Conservation (phyloP, 345 rosid genomes). For the Balakata baccata region DNA sequence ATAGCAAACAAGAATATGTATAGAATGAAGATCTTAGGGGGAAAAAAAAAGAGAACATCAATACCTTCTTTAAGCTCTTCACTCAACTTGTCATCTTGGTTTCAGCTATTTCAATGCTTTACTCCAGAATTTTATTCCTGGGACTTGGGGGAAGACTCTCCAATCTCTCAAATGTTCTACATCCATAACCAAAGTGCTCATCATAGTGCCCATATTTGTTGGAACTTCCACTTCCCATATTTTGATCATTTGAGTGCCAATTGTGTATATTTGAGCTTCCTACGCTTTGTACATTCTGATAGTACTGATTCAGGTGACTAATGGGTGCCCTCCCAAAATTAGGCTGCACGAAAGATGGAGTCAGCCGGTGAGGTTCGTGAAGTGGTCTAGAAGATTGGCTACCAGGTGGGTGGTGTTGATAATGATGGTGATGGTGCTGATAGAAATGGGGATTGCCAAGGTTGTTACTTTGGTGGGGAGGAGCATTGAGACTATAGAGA, state of each 20-base stretch:
- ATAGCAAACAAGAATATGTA: neutral
- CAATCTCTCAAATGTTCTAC: constrained; percentile 35
- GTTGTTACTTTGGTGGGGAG: constrained; percentile 19
- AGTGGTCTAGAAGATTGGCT: constrained; percentile 33
- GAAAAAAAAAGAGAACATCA: too few species aligned
- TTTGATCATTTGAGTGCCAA: constrained; percentile 23
- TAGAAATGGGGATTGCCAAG: constrained; percentile 20
- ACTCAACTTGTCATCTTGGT: neutral
- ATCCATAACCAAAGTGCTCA: neutral
- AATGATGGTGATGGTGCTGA: constrained; percentile 33
- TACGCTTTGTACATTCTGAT: neutral
- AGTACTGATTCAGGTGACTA: constrained; percentile 11
- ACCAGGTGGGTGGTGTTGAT: constrained; percentile 16
- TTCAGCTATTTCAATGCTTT: neutral
- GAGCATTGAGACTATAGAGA: constrained; percentile 39
- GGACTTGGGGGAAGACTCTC: constrained; percentile 57
- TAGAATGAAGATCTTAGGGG: too few species aligned
- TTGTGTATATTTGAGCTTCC: constrained; percentile 1
- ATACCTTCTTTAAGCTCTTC: constrained; percentile 2
- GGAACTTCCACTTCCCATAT: constrained; percentile 32
- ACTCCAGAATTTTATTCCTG: constrained; percentile 23
- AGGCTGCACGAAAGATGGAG: constrained; percentile 11
- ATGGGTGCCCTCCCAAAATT: constrained; percentile 27
- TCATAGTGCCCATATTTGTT: constrained; percentile 30
- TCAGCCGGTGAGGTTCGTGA: constrained; percentile 28